Conservation (phyloP, 208 protist species). For the Acanthamoeba divionensis region DNA sequence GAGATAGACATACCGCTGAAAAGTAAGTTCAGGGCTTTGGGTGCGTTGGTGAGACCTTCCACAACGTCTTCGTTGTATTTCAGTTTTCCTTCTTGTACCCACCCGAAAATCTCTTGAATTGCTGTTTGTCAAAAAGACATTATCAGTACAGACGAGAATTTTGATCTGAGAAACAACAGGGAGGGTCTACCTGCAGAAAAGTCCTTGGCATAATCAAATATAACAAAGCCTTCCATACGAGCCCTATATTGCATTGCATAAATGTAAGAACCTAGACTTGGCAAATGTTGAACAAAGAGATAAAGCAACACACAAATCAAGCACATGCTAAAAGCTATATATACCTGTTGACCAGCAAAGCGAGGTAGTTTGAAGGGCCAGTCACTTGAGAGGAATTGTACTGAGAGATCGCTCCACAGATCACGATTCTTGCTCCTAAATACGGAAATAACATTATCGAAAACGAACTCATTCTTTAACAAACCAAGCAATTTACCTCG, state of each 20-base stretch:
- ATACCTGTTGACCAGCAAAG: conserved; percentile 10
- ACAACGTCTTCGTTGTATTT: conserved; percentile 52
- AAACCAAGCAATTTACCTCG: neutral
- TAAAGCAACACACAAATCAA: too few species aligned
- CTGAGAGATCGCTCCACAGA: conserved; percentile 62
- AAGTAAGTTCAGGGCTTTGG: conserved; percentile 27
- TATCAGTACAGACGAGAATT: neutral
- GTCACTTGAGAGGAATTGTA: conserved; percentile 4
- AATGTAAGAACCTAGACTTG: too few species aligned
- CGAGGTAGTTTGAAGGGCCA: conserved; percentile 46
- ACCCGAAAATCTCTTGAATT: conserved; percentile 2
- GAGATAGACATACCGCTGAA: neutral
- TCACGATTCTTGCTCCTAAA: conserved; percentile 54
- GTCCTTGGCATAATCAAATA: conserved; percentile 39
- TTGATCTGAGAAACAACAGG: neutral
- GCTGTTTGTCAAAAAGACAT: neutral
- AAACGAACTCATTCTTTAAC: neutral
- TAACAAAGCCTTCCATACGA: conserved; percentile 48
- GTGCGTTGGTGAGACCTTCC: conserved; percentile 52
- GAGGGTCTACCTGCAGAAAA: neutral
- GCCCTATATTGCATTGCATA: too few species aligned
- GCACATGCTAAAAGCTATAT: too few species aligned
- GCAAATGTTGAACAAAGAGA: too few species aligned
- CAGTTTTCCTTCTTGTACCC: conserved; percentile 54
- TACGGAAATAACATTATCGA: neutral